Percentiles rank a stretch among this genome's conserved stretches.
Conservation (phyloP, 306 rosid genomes). For the Cucurbita ficifolia region DNA sequence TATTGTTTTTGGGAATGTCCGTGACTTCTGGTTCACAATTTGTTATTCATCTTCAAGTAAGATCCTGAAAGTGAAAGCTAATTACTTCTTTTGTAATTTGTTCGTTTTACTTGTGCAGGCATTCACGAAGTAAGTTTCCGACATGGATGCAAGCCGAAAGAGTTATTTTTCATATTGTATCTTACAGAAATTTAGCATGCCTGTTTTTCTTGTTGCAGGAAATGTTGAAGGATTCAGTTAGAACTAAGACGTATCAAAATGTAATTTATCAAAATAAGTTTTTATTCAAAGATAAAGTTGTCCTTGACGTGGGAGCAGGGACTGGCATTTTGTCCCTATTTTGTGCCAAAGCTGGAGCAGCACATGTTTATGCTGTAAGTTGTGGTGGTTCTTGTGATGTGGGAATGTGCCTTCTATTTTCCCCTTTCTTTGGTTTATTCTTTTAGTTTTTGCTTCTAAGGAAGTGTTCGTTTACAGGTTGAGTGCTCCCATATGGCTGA, state of each 20-base stretch:
- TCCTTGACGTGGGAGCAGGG: conserved; percentile 98
- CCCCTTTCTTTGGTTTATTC: neutral
- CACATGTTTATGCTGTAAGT: conserved; percentile 84
- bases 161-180: neutral
- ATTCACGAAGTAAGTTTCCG: conserved; percentile 84
- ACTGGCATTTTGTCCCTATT: conserved; percentile 93
- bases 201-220: conserved; percentile 36
- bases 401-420: neutral
- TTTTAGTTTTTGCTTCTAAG: neutral
- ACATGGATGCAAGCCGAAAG: conserved; percentile 8
- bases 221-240: conserved; percentile 91
- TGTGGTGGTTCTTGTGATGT: neutral
- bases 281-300: conserved; percentile 70
- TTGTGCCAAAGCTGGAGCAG: conserved; percentile 94
- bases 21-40: neutral
- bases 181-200: no score
- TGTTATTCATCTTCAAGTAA: neutral
- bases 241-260: conserved; percentile 90
- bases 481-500: conserved; percentile 99
- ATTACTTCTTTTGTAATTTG: neutral
- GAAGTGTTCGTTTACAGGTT: conserved; percentile 32
- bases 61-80: neutral
- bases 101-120: conserved; percentile 47
- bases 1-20: neutral
- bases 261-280: conserved; percentile 91